Evolutionary conservation across 148 eudicot genomes (phyloP).

Genomic region (Vaccinium macrocarpon): DNA sequence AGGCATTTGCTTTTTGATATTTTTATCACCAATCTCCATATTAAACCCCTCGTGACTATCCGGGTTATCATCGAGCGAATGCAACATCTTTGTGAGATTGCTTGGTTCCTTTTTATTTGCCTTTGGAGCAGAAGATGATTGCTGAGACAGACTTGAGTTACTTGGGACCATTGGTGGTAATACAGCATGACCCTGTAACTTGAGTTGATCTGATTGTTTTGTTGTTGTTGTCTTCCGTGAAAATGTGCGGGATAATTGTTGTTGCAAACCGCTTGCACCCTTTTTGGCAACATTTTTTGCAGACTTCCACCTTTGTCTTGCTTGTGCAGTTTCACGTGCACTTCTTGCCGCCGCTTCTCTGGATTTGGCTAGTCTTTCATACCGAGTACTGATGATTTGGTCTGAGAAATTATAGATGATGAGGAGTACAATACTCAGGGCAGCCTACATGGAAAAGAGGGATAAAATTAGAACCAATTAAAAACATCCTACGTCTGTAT

Average conservation of each 20-base stretch:
- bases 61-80: conserved; percentile 51
- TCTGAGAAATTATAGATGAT: conserved; percentile 83
- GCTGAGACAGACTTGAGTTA: conserved; percentile 8
- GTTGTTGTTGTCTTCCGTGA: conserved; percentile 50
- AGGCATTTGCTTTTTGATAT: conserved; percentile 50
- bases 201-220: conserved; percentile 24
- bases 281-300: conserved; percentile 68
- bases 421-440: conserved; percentile 53
- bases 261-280: conserved; percentile 48
- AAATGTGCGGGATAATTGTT: conserved; percentile 71
- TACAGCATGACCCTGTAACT: conserved; percentile 5
- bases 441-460: conserved; percentile 44
- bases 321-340: conserved; percentile 85
- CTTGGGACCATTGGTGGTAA: conserved; percentile 15
- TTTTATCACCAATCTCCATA: conserved; percentile 54
- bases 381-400: conserved; percentile 69
- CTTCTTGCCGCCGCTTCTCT: conserved; percentile 76
- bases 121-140: conserved; percentile 35
- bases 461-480: not conserved
- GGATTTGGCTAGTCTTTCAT: conserved; percentile 67
- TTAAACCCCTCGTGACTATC: conserved; percentile 58
- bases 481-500: not conserved
- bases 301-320: conserved; percentile 71
- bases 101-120: conserved; percentile 50
- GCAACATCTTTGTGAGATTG: conserved; percentile 68